phyloP scores from a whole-genome alignment of 768 basidiomycete species.

The Rhodotorula babjevae region DNA sequence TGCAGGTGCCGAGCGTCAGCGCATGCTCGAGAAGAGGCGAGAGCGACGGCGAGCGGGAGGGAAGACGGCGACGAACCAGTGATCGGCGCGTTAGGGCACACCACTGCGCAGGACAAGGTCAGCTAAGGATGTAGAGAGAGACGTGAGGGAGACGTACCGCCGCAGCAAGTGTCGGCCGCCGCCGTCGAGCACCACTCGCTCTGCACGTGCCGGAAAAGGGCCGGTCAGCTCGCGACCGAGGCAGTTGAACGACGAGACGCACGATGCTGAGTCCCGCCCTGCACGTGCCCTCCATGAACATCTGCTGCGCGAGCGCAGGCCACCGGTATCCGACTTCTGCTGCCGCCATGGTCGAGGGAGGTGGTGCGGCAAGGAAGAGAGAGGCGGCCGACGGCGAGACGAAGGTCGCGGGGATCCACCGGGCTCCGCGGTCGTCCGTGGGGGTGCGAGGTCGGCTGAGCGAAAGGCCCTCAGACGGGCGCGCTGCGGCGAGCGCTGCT shows the following conservation, averaged over 20 bases:
- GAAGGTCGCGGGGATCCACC: background rate
- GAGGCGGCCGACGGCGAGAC: background rate
- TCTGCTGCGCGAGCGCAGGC: constrained; percentile 10
- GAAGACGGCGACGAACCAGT: background rate
- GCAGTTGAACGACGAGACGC: background rate
- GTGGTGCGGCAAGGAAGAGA: background rate
- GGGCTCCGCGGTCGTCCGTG: background rate
- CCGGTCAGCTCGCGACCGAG: no score
- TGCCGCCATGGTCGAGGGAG: background rate
- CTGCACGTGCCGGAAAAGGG: background rate
- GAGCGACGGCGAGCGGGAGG: background rate
- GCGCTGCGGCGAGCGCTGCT: no score
- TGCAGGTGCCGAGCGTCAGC: background rate
- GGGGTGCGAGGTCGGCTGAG: no score
- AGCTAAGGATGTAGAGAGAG: no score
- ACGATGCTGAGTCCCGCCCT: constrained; percentile 5
- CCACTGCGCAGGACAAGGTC: background rate
- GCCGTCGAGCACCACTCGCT: constrained; percentile 3
- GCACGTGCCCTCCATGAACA: constrained; percentile 8
- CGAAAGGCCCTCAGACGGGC: no score
- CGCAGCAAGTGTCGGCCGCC: background rate
- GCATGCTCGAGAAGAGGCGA: no score
- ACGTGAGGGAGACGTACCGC: background rate
- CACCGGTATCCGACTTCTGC: constrained; percentile 8
- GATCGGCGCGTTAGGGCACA: constrained; percentile 15